Conservation (phyloP, 495 filamentous ascomycete species). For the Massariosphaeria phaeospora region DNA sequence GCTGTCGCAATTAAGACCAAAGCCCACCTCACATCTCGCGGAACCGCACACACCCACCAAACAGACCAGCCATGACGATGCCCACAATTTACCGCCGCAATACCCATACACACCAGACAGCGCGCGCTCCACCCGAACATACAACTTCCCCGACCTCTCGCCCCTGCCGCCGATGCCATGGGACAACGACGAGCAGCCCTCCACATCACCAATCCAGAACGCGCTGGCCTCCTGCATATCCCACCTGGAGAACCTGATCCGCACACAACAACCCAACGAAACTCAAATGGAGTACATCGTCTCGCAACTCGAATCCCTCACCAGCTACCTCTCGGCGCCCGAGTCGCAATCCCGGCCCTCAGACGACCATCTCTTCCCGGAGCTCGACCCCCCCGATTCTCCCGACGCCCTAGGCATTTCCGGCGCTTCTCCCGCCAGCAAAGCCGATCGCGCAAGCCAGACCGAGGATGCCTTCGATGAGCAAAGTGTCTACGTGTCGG, state of each 20-base stretch:
- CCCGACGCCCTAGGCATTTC: neutral
- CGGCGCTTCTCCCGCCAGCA: neutral
- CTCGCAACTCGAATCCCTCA: slow-evolving; percentile 10
- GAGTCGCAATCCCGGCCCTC: slow-evolving; percentile 2
- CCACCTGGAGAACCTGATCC: slow-evolving; percentile 12
- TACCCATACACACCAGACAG: slow-evolving; percentile 18
- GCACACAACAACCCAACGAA: slow-evolving; percentile 6
- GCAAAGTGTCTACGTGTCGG: neutral
- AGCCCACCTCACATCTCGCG: neutral
- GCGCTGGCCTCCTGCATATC: slow-evolving; percentile 9
- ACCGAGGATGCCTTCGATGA: neutral
- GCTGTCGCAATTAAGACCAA: no score
- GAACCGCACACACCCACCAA: neutral
- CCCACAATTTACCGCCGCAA: neutral
- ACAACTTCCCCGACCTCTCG: neutral
- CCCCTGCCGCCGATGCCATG: slow-evolving; percentile 10
- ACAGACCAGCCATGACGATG: neutral
- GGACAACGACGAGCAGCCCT: neutral
- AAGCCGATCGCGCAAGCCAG: neutral
- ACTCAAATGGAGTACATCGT: slow-evolving; percentile 18
- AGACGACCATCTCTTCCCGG: slow-evolving; percentile 11
- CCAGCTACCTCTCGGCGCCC: neutral
- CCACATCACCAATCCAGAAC: slow-evolving; percentile 7
- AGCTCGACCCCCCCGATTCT: neutral
- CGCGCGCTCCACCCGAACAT: neutral